Evolutionary conservation across 257 asterid genomes (phyloP), one percentile per base, ranked within the genome.

Genomic region (Cordia subcordata): DNA sequence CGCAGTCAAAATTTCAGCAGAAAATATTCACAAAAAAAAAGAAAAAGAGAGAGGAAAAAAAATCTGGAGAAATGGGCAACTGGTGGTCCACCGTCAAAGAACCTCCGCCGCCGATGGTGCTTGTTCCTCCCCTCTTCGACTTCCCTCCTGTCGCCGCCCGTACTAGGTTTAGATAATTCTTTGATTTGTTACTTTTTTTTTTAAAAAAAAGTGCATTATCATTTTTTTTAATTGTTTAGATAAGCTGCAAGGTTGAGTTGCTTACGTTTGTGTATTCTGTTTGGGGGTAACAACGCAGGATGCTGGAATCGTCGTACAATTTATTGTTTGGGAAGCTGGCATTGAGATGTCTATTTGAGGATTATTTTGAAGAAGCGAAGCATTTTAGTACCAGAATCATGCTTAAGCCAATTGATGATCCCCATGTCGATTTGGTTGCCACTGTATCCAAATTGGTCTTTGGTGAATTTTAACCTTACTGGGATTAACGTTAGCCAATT

Each of bases 101-200:
- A 44, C 81, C 86, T 19, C 85, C 94, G 19, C 96, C 97, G 71
- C 90, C 82, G 10, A 78, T 89, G 87, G 95, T 89, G 74, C 72
- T 89, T 76, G 97, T 89, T 71, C 97, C 97, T 66, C 97, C 97
- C 68, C 94, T 89, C 59, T 90, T 90, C 75, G 97, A 86, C 67
- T 90, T 84, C 62, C 95, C 97, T 58, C 97, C 97, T 12, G 92
- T 90, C 77, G 88, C 92, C 60, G 94, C 94, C 57, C 95, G 97
- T 20, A 82, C 94, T 14, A 86, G 95, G 96, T 85, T 45, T 52
- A 4, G n/a, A n/a, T n/a, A n/a, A n/a, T n/a, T n/a, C 23, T 13
- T 12, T 49, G 46, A n/a, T 15, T 40, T 19, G 23, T 35, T 4
- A 11, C 22, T 49, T 13, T 49, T 23, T 21, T 13, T n/a, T 3